Base-by-base conservation (phyloP, 73 alveolate genomes). In the Tetrahymena elliotti region DNA sequence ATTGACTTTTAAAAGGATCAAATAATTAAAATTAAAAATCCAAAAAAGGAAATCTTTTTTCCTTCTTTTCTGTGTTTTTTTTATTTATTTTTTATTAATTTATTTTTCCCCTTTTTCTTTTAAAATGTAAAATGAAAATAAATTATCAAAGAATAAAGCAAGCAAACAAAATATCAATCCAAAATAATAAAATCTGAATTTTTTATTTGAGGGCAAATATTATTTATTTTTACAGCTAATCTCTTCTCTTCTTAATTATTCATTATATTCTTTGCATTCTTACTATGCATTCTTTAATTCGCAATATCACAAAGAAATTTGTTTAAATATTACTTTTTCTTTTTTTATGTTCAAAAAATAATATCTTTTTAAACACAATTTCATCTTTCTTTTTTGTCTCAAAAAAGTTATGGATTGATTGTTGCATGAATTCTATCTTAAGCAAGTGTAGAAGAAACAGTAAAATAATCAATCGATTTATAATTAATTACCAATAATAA, bases 401-500 rank as follows among this genome's bases (percentile, higher is more conserved):
- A 47, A 47, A 47, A 15, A 47, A 0, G 82, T 27, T 4, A 47
- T 4, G 27, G 82, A 15, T 2, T 22, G 13, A 4, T 41, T 12
- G 22, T 41, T 16, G 82, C 13, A 47, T 47, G 31, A 27, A 47
- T 47, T 47, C 20, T 47, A 47, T 47, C 20, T 5, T 47, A 47
- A 47, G 82, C 82, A 47, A 47, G 82, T 27, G 20, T 47, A 47
- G 38, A 68, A 68, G 88, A 68, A 68, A 16, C 36, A 31, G 88
- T 27, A 68, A 27, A 68, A 68, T 27, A 68, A 27, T 6, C 36
- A 68, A 68, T n/a, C 34, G n/a, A 68, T 68, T 27, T 10, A 15
- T 40, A 68, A 68, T 16, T 68, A 68, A 27, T 68, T 68, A 68
- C 88, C 88, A 84, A 98, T 98, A 96, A 98, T 98, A 94, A 98